Evolutionary conservation across 2,329 filamentous ascomycete species (phyloP).

Genomic region (Aspergillus unguis): DNA sequence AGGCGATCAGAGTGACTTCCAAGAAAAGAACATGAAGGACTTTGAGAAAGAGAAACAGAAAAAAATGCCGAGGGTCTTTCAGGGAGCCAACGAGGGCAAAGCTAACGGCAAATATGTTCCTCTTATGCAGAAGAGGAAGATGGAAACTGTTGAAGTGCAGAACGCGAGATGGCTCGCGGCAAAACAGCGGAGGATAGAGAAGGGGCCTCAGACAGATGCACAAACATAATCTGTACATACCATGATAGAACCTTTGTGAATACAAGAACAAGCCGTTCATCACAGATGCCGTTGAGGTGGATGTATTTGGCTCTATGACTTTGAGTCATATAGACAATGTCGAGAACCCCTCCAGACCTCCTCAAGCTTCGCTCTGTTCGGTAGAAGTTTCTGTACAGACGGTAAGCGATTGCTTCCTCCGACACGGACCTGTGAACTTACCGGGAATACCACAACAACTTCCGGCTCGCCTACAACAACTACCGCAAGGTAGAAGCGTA

Average conservation of each 20-base stretch:
- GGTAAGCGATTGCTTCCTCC: slow-evolving; percentile 5
- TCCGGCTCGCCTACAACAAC: slow-evolving; percentile 86
- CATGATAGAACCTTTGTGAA: slow-evolving; percentile 6
- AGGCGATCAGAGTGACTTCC: slow-evolving; percentile 33
- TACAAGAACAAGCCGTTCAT: not conserved
- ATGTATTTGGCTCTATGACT: slow-evolving; percentile 35
- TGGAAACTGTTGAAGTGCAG: slow-evolving; percentile 59
- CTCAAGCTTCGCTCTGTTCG: slow-evolving; percentile 71
- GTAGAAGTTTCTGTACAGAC: slow-evolving; percentile 58
- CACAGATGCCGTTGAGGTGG: not conserved
- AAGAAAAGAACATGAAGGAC: slow-evolving; percentile 23
- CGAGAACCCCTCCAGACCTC: slow-evolving; percentile 84
- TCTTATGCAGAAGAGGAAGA: slow-evolving; percentile 53
- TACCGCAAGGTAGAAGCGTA: slow-evolving; percentile 82
- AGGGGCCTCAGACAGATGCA: slow-evolving; percentile 15
- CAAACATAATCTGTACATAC: slow-evolving; percentile 14
- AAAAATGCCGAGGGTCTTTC: slow-evolving; percentile 54
- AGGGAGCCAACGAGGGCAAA: slow-evolving; percentile 54
- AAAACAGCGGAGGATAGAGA: slow-evolving; percentile 44
- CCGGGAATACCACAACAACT: slow-evolving; percentile 91
- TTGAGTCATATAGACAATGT: slow-evolving; percentile 73
- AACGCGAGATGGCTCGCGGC: slow-evolving; percentile 58
- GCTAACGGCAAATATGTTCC: slow-evolving; percentile 58
- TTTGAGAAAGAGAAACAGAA: slow-evolving; percentile 25
- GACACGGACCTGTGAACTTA: slow-evolving; percentile 32